Evolutionary conservation across 192 early-diverging fungal species (phyloP), one percentile per base, ranked within the genome.

Genomic region (Geosiphon pyriformis): DNA sequence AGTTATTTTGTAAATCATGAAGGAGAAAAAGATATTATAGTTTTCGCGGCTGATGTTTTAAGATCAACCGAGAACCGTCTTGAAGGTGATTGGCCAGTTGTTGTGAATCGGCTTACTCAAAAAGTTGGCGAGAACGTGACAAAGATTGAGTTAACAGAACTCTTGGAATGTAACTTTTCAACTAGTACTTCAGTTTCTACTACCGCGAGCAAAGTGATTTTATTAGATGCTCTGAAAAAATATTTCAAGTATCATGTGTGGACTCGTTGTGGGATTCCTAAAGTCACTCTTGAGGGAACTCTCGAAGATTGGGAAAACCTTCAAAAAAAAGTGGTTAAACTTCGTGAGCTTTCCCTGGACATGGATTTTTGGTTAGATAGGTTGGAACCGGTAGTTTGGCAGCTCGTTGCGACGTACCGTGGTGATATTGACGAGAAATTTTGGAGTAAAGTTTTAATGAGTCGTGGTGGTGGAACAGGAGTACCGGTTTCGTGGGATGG

Each of bases 291-390:
- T 30, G 54, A 58, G 20, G 65, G 55, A 1, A 59, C 54, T 27
- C 37, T 63, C 0, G 30, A 50, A 63, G 42, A 63, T 51, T 63
- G 47, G 61, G 15, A 33, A 11, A 42, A 63, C 10, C 42, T 63
- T 63, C 61, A 63, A 51, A 48, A 63, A 63, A 63, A n/a, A n/a
- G n/a, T n/a, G n/a, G n/a, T n/a, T n/a, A n/a, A n/a, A 52, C 15
- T 63, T 22, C 61, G 61, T 52, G 31, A 51, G 29, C 48, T 63
- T 3, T 32, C 20, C 30, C 29, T 67, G 26, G 34, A 42, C 2
- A 54, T 67, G 23, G 65, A 67, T 55, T 56, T 67, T 25, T 67
- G 65, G 65, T 37, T 67, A 2, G 57, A 54, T 32, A 35, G 55
- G 3, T 15, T 67, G 17, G 65, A 67, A 23, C 65, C 65, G 12